Base-by-base conservation (phyloP, 75 land plant genomes). In the Sequoia sempervirens region DNA sequence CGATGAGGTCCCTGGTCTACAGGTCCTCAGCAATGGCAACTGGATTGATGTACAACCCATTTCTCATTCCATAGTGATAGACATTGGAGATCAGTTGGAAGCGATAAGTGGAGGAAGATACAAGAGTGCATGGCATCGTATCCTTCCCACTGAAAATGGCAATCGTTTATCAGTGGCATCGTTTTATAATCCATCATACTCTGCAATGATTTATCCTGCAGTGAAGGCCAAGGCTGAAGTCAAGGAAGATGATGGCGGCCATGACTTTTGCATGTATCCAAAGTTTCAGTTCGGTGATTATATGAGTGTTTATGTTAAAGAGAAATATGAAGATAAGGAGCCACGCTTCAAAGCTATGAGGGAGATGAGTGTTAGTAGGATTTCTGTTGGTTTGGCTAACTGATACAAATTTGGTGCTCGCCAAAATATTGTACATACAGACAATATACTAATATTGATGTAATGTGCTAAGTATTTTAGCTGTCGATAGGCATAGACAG, bases 11-110 rank as follows among this genome's bases (percentile, higher is more conserved):
- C 83, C 86, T 0, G 94, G 95, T 13, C 91, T 92, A 0, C 85
- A 94, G 45, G 89, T 94, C 72, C 81, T 85, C 53, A 91, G 90
- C 74, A 89, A 92, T 47, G 94, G 89, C 9, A 34, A 89, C 9
- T 94, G 96, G 94, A 83, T 90, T 10, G 75, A 84, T 14, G 88
- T 94, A 26, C 68, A 64, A n/a, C 89, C 94, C 5, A 75, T 79
- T 17, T 83, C 84, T 43, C 80, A 85, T 74, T 80, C 86, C 36
- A 88, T 93, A 36, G 85, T 94, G 53, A 82, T 95, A n/a, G 93
- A 95, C 86, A 87, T 85, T 5, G 96, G 93, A 17, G 95, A 93
- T 83, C 93, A 91, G 56, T 20, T 95, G 11, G 93, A 93, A 81
- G 91, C 89, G 26, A 86, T 61, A 28, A 73, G 73, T 38, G 79